Evolutionary conservation across 805 yeast genomes (phyloP).

Genomic region (Nakazawaea molendinolei): DNA sequence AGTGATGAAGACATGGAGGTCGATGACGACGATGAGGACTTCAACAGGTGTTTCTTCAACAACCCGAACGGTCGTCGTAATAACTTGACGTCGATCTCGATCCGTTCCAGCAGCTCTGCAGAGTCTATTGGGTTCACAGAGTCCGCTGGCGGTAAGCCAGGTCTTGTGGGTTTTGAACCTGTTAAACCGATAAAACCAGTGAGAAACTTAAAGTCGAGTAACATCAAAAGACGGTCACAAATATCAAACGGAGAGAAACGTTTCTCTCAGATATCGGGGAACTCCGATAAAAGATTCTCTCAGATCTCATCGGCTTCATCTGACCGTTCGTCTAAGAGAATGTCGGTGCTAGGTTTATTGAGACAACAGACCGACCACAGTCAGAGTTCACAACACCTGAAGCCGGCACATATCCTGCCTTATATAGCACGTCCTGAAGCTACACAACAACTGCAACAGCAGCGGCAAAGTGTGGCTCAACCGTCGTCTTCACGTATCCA

Average conservation of each 20-base stretch:
- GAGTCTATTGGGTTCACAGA: conserved; percentile 4
- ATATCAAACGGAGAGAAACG: neutral
- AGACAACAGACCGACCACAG: neutral
- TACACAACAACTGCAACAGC: neutral
- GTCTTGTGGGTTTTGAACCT: conserved; percentile 3
- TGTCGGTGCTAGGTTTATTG: conserved; percentile 3
- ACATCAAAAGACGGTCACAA: neutral
- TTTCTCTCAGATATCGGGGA: too few species aligned
- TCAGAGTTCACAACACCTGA: neutral
- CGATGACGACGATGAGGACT: conserved; percentile 5
- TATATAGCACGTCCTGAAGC: neutral
- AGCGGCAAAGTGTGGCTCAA: conserved; percentile 1
- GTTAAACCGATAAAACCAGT: neutral
- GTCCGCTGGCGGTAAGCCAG: conserved; percentile 9
- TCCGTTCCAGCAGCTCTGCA: conserved; percentile 9
- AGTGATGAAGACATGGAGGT: neutral
- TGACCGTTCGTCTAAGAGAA: conserved; percentile 8
- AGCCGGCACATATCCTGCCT: neutral
- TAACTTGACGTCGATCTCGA: conserved; percentile 7
- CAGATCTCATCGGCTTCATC: conserved; percentile 9
- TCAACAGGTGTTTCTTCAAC: conserved; percentile 11
- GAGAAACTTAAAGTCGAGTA: neutral
- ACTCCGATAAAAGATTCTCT: conserved; percentile 2
- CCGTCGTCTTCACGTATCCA: conserved; percentile 9
- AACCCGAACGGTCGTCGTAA: conserved; percentile 6